phyloP scores from a whole-genome alignment of 164 flowering plant genomes.

The Santalum album region DNA sequence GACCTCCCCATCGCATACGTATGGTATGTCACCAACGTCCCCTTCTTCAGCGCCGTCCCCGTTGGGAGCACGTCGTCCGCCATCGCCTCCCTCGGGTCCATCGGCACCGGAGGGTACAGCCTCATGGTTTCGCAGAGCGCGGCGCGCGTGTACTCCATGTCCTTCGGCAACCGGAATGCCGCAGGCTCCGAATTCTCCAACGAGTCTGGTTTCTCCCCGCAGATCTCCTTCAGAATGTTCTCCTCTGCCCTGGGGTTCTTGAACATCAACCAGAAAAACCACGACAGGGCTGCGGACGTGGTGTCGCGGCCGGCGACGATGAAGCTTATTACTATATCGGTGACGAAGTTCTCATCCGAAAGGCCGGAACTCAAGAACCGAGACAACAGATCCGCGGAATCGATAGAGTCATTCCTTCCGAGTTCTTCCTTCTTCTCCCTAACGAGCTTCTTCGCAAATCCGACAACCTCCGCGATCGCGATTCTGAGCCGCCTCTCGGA shows the following conservation, averaged over 20 bases:
- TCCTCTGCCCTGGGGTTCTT: slow-evolving; percentile 19
- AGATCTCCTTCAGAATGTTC: slow-evolving; percentile 27
- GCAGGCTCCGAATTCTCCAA: background rate
- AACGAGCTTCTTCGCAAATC: slow-evolving; percentile 9
- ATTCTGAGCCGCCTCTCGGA: slow-evolving; percentile 24
- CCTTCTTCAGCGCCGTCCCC: slow-evolving; percentile 21
- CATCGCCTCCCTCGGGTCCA: slow-evolving; percentile 17
- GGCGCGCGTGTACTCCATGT: slow-evolving; percentile 25
- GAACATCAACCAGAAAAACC: slow-evolving; percentile 40
- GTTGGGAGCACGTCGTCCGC: slow-evolving; percentile 23
- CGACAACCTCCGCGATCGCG: slow-evolving; percentile 5
- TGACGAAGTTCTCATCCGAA: slow-evolving; percentile 12
- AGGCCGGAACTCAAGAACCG: slow-evolving; percentile 7
- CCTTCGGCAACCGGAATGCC: slow-evolving; percentile 12
- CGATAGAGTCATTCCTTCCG: background rate
- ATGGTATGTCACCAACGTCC: slow-evolving; percentile 16
- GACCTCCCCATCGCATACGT: slow-evolving; percentile 29
- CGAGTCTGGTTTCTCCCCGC: too few relatives aligned
- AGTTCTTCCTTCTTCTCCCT: slow-evolving; percentile 8
- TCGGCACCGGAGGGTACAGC: slow-evolving; percentile 29
- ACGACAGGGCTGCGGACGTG: slow-evolving; percentile 37
- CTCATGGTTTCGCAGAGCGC: slow-evolving; percentile 30
- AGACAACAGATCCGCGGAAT: slow-evolving; percentile 9
- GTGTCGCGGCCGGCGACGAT: slow-evolving; percentile 45
- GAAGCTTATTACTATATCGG: slow-evolving; percentile 34